A percentile compares a stretch with the other conserved stretches of the same genome.
phyloP scores from a whole-genome alignment of 2,329 filamentous ascomycete species.

The Neofusicoccum umdonicola region DNA sequence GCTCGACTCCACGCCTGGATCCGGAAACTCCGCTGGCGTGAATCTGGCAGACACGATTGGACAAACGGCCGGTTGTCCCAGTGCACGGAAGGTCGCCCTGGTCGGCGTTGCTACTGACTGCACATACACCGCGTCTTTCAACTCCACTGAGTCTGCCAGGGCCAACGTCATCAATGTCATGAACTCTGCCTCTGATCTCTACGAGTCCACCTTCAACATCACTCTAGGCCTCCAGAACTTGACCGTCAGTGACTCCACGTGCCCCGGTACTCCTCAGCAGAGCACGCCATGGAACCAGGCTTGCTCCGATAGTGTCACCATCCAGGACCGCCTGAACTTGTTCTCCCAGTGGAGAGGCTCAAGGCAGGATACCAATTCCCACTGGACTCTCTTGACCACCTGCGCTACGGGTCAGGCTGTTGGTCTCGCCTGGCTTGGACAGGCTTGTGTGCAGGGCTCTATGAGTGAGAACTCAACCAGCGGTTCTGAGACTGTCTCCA shows the following conservation, averaged over 20 bases:
- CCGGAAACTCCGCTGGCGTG: slow-evolving; percentile 74
- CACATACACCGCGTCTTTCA: slow-evolving; percentile 74
- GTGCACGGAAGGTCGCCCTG: slow-evolving; percentile 84
- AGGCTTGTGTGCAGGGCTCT: slow-evolving; percentile 66
- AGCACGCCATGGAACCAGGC: slow-evolving; percentile 80
- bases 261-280: slow-evolving; percentile 65
- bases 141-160: slow-evolving; percentile 61
- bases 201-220: slow-evolving; percentile 91
- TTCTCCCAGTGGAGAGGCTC: slow-evolving; percentile 88
- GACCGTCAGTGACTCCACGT: slow-evolving; percentile 71
- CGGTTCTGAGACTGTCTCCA: slow-evolving; percentile 68
- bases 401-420: slow-evolving; percentile 83
- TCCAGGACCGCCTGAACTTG: slow-evolving; percentile 76
- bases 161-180: slow-evolving; percentile 78
- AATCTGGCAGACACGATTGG: slow-evolving; percentile 80
- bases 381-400: slow-evolving; percentile 85
- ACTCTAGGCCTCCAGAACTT: slow-evolving; percentile 86
- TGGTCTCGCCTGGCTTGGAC: slow-evolving; percentile 88
- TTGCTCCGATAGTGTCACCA: slow-evolving; percentile 62
- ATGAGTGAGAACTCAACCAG: slow-evolving; percentile 41
- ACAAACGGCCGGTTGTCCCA: slow-evolving; percentile 77
- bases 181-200: slow-evolving; percentile 82
- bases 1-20: slow-evolving; percentile 65
- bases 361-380: slow-evolving; percentile 76
- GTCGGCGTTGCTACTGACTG: slow-evolving; percentile 93